A percentile compares a stretch with the other conserved stretches of the same genome.
phyloP scores from a whole-genome alignment of 805 yeast genomes.

The Saccharomycopsis amapae region DNA sequence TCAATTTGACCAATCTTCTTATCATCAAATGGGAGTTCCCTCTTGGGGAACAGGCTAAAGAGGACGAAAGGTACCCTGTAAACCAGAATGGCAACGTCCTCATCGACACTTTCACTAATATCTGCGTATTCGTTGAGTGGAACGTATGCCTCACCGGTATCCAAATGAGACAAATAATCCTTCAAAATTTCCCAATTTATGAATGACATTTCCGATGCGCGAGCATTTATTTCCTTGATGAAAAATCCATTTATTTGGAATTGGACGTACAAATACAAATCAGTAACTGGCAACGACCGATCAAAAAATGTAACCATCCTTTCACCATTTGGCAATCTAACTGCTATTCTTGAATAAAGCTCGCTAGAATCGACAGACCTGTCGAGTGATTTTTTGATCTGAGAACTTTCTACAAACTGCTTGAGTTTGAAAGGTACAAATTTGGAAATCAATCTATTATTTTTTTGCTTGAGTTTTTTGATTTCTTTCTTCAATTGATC shows the following conservation, averaged over 20 bases:
- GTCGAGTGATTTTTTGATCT: too few relatives aligned
- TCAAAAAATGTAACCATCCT: conserved; percentile 47
- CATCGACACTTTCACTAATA: too few relatives aligned
- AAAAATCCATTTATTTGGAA: conserved; percentile 32
- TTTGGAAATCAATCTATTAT: conserved; percentile 19
- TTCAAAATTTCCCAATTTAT: background rate
- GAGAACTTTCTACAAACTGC: conserved; percentile 35
- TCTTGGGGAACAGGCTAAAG: background rate
- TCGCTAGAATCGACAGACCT: conserved; percentile 25
- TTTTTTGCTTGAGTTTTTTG: conserved; percentile 23
- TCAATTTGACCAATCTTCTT: conserved; percentile 1
- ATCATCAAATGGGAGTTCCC: background rate
- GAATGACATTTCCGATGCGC: too few relatives aligned
- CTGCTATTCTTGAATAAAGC: conserved; percentile 54
- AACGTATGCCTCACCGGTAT: conserved; percentile 6
- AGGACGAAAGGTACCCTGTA: background rate
- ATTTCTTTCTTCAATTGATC: conserved; percentile 52
- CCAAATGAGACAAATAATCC: background rate
- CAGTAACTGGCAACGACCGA: conserved; percentile 44
- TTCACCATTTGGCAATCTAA: conserved; percentile 57
- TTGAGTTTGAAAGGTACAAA: background rate
- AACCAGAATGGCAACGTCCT: background rate
- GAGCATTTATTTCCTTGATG: conserved; percentile 6
- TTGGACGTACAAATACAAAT: conserved; percentile 67
- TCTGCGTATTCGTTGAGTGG: too few relatives aligned